phyloP scores from a whole-genome alignment of 2,329 filamentous ascomycete genomes.

The Leptographium flavum region DNA sequence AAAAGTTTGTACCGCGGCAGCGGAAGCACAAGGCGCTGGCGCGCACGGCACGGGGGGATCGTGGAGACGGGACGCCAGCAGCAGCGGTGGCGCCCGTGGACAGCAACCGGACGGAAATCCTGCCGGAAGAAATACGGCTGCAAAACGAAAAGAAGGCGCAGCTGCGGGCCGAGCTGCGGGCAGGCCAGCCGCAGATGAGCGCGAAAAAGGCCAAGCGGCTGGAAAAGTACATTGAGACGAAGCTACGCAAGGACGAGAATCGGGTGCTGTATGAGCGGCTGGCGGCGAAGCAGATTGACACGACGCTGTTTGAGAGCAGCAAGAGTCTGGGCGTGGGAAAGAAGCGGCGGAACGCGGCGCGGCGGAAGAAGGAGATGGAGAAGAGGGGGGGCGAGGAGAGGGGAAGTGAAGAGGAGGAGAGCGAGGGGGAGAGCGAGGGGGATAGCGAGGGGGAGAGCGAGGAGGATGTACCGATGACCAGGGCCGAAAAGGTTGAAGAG shows the following conservation, averaged over 20 bases:
- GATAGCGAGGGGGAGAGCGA: neutral
- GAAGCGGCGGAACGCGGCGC: slow-evolving; percentile 52
- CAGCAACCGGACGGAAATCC: slow-evolving; percentile 39
- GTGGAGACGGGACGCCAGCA: no score
- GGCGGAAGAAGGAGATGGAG: slow-evolving; percentile 41
- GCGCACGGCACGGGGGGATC: slow-evolving; percentile 29
- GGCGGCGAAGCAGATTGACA: slow-evolving; percentile 66
- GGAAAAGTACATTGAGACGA: slow-evolving; percentile 67
- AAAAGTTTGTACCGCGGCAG: slow-evolving; percentile 46
- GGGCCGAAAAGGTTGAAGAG: no score
- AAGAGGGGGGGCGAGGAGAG: slow-evolving; percentile 18
- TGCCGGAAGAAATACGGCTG: slow-evolving; percentile 31
- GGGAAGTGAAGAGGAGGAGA: slow-evolving; percentile 10
- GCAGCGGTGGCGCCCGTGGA: slow-evolving; percentile 21
- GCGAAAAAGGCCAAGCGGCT: slow-evolving; percentile 53
- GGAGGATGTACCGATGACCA: no score
- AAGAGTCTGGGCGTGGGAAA: slow-evolving; percentile 61
- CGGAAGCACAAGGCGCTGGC: slow-evolving; percentile 57
- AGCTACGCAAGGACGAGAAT: slow-evolving; percentile 89
- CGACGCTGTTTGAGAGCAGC: slow-evolving; percentile 64
- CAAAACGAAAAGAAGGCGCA: slow-evolving; percentile 39
- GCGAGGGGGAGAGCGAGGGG: neutral
- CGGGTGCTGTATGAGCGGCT: slow-evolving; percentile 72
- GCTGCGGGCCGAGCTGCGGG: slow-evolving; percentile 37
- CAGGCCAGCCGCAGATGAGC: slow-evolving; percentile 33